phyloP scores from a whole-genome alignment of 2,329 filamentous ascomycete species.

The Boeremia lycopersici region DNA sequence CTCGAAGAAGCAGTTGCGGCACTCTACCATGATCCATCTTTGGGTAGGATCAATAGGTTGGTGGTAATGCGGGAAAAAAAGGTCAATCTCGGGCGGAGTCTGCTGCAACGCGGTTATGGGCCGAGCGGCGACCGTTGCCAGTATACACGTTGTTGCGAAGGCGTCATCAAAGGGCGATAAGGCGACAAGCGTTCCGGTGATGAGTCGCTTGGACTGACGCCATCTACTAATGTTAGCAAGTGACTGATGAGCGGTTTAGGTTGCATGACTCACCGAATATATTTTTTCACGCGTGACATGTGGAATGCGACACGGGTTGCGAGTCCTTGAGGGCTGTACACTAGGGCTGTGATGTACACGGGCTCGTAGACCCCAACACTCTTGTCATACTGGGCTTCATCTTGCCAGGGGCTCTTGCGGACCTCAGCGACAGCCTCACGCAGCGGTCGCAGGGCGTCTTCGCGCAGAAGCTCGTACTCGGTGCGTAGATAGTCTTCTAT shows the following conservation, averaged over 20 bases:
- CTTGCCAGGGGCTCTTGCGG: constrained; percentile 27
- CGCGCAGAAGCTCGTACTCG: constrained; percentile 77
- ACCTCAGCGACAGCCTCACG: constrained; percentile 66
- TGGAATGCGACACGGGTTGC: constrained; percentile 75
- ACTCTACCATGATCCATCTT: constrained; percentile 80
- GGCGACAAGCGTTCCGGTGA: constrained; percentile 61
- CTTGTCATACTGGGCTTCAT: constrained; percentile 58
- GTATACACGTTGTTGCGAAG: constrained; percentile 69
- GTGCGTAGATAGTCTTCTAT: constrained; percentile 71
- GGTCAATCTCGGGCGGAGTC: constrained; percentile 73
- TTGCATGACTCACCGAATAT: constrained; percentile 55
- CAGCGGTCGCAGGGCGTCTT: constrained; percentile 73
- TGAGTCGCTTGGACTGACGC: constrained; percentile 64
- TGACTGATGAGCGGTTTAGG: background rate
- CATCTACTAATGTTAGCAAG: constrained; percentile 52
- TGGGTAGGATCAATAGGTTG: constrained; percentile 70
- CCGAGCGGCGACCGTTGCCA: constrained; percentile 75
- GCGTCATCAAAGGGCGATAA: constrained; percentile 62
- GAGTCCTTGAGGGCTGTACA: constrained; percentile 66
- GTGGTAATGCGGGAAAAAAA: constrained; percentile 72
- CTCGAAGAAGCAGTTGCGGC: constrained; percentile 76
- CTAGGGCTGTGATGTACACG: constrained; percentile 70
- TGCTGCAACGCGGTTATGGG: constrained; percentile 67
- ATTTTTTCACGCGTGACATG: constrained; percentile 66
- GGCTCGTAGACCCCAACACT: constrained; percentile 48